Conservation (phyloP, 164 flowering plant species). For the Tetrastigma voinierianum region DNA sequence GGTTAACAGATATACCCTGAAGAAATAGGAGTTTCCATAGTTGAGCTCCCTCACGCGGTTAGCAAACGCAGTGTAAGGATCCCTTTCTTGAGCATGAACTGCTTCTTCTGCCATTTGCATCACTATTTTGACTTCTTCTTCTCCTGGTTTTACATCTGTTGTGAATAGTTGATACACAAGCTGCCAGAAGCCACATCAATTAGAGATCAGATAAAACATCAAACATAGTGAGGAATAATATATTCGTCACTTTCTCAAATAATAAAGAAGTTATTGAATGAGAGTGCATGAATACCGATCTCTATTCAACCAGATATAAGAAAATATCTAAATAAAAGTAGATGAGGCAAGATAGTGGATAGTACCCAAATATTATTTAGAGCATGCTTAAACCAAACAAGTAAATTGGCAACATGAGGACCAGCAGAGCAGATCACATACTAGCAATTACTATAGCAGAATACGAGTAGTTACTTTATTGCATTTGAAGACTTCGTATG, state of each 20-base stretch:
- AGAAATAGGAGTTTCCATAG: slow-evolving; percentile 89
- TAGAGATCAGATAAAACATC: background rate
- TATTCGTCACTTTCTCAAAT: background rate
- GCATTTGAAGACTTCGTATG: too few species aligned
- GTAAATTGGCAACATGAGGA: too few species aligned
- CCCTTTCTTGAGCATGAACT: slow-evolving; percentile 91
- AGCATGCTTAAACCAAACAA: too few species aligned
- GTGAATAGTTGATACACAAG: slow-evolving; percentile 92
- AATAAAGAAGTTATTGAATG: background rate
- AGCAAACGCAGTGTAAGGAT: slow-evolving; percentile 92
- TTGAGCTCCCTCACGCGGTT: slow-evolving; percentile 93
- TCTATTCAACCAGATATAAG: too few species aligned
- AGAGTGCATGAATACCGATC: background rate
- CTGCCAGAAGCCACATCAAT: slow-evolving; percentile 31
- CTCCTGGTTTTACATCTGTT: slow-evolving; percentile 72
- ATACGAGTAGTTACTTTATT: too few species aligned
- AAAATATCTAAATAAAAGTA: too few species aligned
- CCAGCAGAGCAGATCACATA: too few species aligned
- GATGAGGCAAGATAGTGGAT: too few species aligned
- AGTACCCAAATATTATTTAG: too few species aligned
- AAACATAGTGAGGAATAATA: background rate
- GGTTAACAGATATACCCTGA: slow-evolving; percentile 53
- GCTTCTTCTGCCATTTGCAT: slow-evolving; percentile 98
- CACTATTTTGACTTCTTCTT: slow-evolving; percentile 84
- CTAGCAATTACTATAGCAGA: too few species aligned